Evolutionary conservation across 768 basidiomycete species (phyloP).

Genomic region (Tylopilus plumbeoviolaceoides): DNA sequence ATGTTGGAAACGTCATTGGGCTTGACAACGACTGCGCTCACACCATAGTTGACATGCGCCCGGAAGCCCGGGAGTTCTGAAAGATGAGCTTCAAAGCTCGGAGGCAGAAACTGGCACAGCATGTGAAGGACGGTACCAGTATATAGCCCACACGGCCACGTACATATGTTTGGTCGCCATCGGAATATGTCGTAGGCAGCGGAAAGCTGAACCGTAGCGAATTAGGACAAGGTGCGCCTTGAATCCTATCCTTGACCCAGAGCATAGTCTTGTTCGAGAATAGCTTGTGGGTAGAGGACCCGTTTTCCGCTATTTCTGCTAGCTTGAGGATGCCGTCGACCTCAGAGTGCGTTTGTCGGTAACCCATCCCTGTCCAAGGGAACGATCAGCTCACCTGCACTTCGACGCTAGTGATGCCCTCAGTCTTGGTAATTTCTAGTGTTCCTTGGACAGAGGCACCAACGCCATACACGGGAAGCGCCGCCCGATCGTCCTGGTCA

Average conservation of each 20-base stretch:
- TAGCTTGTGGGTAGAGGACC: conserved; percentile 47
- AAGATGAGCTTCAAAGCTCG: conserved; percentile 63
- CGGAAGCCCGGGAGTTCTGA: conserved; percentile 70
- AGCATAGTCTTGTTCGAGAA: conserved; percentile 50
- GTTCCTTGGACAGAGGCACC: conserved; percentile 51
- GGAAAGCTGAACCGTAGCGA: conserved; percentile 50
- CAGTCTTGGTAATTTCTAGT: conserved; percentile 52
- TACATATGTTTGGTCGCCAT: conserved; percentile 58
- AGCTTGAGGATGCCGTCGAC: conserved; percentile 57
- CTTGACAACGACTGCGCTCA: conserved; percentile 51
- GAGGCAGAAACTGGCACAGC: conserved; percentile 55
- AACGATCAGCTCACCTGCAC: conserved; percentile 44
- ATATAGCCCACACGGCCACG: conserved; percentile 23
- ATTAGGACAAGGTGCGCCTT: conserved; percentile 45
- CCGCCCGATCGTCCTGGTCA: conserved; percentile 47
- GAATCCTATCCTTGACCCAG: conserved; percentile 49
- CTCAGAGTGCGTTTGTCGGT: conserved; percentile 30
- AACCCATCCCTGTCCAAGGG: neutral
- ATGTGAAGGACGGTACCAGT: conserved; percentile 1
- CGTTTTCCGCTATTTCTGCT: conserved; percentile 66
- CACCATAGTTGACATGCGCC: conserved; percentile 60
- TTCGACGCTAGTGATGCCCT: conserved; percentile 57
- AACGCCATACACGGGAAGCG: conserved; percentile 55
- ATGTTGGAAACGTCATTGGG: conserved; percentile 39
- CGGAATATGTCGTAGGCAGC: conserved; percentile 56